phyloP scores from a whole-genome alignment of 306 rosid species.

The Vigna reflexopilosa region DNA sequence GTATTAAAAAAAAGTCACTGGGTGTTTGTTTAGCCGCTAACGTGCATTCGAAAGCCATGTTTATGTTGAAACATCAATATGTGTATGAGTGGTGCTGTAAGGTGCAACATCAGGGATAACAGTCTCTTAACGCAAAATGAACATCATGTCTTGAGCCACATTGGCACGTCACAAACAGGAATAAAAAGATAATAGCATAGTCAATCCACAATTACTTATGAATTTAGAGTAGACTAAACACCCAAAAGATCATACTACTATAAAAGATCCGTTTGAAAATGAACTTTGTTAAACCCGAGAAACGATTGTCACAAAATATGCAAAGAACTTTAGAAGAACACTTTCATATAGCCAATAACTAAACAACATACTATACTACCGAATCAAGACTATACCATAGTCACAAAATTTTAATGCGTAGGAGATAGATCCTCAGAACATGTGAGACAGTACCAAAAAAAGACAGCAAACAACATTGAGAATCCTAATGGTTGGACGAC shows the following conservation, averaged over 20 bases:
- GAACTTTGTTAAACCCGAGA: not conserved
- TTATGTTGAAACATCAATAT: too few species aligned
- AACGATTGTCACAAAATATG: not conserved
- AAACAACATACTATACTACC: not conserved
- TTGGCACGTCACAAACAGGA: not conserved
- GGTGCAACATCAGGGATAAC: too few species aligned
- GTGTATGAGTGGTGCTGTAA: too few species aligned
- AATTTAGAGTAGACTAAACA: not conserved
- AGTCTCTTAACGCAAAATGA: too few species aligned
- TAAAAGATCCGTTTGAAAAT: not conserved
- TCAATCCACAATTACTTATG: not conserved
- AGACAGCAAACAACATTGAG: not conserved
- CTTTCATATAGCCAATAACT: not conserved
- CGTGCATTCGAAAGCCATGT: too few species aligned
- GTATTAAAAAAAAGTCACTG: too few species aligned
- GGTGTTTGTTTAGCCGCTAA: too few species aligned
- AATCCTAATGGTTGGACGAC: conserved; percentile 44
- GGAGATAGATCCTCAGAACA: not conserved
- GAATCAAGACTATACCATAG: not conserved
- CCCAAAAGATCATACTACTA: not conserved
- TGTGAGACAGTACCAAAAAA: not conserved
- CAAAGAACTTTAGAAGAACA: not conserved
- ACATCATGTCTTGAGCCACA: not conserved
- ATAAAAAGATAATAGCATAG: not conserved
- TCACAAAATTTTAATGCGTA: not conserved